Conservation (phyloP, 1,284 basidiomycete genomes). For the Leccinum cinnamomeum region DNA sequence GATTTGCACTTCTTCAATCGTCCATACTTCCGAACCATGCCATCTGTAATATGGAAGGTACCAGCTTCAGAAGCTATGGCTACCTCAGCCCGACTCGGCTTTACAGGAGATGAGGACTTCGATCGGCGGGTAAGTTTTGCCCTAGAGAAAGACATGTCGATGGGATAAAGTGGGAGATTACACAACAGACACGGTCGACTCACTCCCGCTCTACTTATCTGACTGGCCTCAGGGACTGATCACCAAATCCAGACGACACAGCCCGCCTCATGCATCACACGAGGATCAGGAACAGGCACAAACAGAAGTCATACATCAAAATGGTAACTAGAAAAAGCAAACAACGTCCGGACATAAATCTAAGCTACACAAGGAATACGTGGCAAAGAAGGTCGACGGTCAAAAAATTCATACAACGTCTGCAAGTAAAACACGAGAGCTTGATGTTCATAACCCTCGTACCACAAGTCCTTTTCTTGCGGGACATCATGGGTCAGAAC, state of each 20-base stretch:
- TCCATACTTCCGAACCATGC: background rate
- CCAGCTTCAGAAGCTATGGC: background rate
- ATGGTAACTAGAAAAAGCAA: background rate
- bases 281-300: too few relatives aligned
- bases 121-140: background rate
- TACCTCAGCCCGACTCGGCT: background rate
- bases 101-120: background rate
- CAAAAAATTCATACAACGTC: background rate
- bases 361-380: background rate
- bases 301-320: too few relatives aligned
- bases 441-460: background rate
- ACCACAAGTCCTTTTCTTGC: background rate
- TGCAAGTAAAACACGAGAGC: background rate
- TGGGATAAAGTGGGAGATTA: background rate
- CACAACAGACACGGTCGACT: too few relatives aligned
- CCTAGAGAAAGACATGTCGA: background rate
- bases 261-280: too few relatives aligned
- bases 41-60: background rate
- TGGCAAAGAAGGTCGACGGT: background rate
- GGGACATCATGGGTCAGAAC: background rate
- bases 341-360: too few relatives aligned
- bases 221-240: too few relatives aligned
- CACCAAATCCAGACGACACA: background rate
- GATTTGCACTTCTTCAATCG: background rate
- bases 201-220: too few relatives aligned